A percentile compares a stretch with the other conserved stretches of the same genome.
phyloP scores from a whole-genome alignment of 208 protist genomes.

The Endotrypanum monterogeii region DNA sequence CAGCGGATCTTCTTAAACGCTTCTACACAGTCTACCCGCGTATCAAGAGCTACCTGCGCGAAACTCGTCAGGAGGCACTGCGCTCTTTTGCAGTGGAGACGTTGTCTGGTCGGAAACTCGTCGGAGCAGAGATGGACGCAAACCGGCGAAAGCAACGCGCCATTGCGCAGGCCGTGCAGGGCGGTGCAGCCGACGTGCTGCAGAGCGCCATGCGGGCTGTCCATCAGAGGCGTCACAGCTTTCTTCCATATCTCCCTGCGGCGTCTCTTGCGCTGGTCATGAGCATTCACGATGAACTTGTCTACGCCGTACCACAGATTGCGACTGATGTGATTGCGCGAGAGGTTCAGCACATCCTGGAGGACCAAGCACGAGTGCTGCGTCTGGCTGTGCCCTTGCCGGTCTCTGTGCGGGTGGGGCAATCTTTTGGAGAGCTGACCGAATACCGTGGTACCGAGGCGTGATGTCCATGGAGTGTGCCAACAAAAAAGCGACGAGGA shows the following conservation, averaged over 20 bases:
- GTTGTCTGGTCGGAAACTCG: slow-evolving; percentile 50
- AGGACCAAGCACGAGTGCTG: slow-evolving; percentile 39
- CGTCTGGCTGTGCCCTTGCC: slow-evolving; percentile 56
- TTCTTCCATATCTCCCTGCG: slow-evolving; percentile 58
- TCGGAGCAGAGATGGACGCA: slow-evolving; percentile 39
- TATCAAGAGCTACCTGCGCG: slow-evolving; percentile 56
- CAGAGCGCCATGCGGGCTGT: slow-evolving; percentile 80
- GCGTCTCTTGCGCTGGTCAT: slow-evolving; percentile 58
- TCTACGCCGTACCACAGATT: slow-evolving; percentile 62
- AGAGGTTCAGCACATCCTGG: slow-evolving; percentile 52
- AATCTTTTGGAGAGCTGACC: slow-evolving; percentile 48
- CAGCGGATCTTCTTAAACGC: slow-evolving; percentile 43
- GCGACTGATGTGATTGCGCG: slow-evolving; percentile 43
- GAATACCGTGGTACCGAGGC: slow-evolving; percentile 3
- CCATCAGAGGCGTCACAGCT: slow-evolving; percentile 54
- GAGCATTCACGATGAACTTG: slow-evolving; percentile 85
- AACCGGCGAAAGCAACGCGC: slow-evolving; percentile 66
- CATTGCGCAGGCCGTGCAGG: slow-evolving; percentile 80
- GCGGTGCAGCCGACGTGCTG: slow-evolving; percentile 81
- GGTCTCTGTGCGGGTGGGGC: slow-evolving; percentile 61
- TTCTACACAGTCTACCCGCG: slow-evolving; percentile 70
- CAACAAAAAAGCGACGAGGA: not conserved
- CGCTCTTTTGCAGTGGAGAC: slow-evolving; percentile 39
- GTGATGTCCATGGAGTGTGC: not conserved
- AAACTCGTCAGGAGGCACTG: slow-evolving; percentile 44